phyloP scores from a whole-genome alignment of 257 asterid species.

The Petrea volubilis region DNA sequence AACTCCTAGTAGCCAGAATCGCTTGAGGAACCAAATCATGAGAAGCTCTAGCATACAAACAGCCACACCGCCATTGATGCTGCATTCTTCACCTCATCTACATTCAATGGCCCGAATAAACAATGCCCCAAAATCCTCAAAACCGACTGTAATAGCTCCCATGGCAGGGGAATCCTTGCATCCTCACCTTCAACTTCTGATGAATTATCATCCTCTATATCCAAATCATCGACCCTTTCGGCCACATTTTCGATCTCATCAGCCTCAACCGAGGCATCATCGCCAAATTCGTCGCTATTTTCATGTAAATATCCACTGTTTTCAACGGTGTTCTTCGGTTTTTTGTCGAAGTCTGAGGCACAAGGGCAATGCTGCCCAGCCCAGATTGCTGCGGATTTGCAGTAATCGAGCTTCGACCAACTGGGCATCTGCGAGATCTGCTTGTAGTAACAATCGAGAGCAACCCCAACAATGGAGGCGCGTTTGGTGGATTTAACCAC shows the following conservation, averaged over 20 bases:
- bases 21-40: constrained; percentile 92
- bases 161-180: constrained; percentile 79
- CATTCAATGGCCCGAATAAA: constrained; percentile 78
- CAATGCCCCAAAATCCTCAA: constrained; percentile 92
- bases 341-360: constrained; percentile 52
- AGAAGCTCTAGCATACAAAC: constrained; percentile 85
- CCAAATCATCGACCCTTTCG: constrained; percentile 32
- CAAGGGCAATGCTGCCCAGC: constrained; percentile 87
- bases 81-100: constrained; percentile 71
- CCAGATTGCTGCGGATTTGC: constrained; percentile 66
- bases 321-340: constrained; percentile 26
- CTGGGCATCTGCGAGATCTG: constrained; percentile 90
- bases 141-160: constrained; percentile 90
- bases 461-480: constrained; percentile 84
- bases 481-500: constrained; percentile 93
- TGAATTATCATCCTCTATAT: constrained; percentile 29
- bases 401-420: constrained; percentile 87
- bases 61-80: constrained; percentile 76
- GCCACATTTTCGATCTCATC: constrained; percentile 45
- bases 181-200: constrained; percentile 30
- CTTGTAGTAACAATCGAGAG: constrained; percentile 79
- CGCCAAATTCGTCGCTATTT: constrained; percentile 31
- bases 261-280: constrained; percentile 29
- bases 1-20: constrained; percentile 84
- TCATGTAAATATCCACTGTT: constrained; percentile 21